Base-by-base conservation (phyloP, 192 early-diverging fungal genomes). In the Backusella australiensis region DNA sequence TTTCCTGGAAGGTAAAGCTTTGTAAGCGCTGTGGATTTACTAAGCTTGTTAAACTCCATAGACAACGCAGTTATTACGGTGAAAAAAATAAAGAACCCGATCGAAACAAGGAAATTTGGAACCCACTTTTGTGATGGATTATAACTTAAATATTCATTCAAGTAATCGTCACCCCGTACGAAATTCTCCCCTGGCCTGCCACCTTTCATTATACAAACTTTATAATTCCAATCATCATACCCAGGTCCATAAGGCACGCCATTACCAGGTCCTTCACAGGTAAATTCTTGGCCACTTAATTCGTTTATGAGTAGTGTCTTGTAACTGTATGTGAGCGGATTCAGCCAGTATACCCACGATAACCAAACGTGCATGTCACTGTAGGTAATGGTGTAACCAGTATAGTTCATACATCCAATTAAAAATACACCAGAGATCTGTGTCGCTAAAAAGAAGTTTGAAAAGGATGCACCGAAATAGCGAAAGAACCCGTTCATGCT, bases 171-270 rank as follows among this genome's bases (percentile, higher is more conserved):
- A 36, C 91, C 92, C 9, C 75, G 80, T 46, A 94, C 91, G 78
- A 83, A 81, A 68, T 73, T 63, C 46, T 84, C 67, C 34, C 90
- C 89, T 6, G 90, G 86, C 7, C 65, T 41, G 35, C 88, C 83
- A 36, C 93, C 93, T 29, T 84, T 83, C 81, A 91, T 82, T 8
- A 90, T 92, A 81, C 93, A 94, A 29, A 77, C 78, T 44, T 87
- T 84, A 42, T 82, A 78, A 23, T 70, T 39, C 66, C 80, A 23
- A n/a, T 84, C 77, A 39, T 69, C 82, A 65, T 87, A 85, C 77
- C 72, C 80, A 82, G 71, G 68, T 3, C 79, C 79, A 75, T 23
- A 44, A n/a, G 79, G 79, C 41, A 80, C 75, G 23, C 59, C 29
- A 32, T 76, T 72, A 23, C 71, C 71, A 35, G 73, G 3, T 17